Evolutionary conservation across 371 early-diverging fungal genomes (phyloP), one percentile per base, ranked within the genome.

Genomic region (Apophysomyces sp.): DNA sequence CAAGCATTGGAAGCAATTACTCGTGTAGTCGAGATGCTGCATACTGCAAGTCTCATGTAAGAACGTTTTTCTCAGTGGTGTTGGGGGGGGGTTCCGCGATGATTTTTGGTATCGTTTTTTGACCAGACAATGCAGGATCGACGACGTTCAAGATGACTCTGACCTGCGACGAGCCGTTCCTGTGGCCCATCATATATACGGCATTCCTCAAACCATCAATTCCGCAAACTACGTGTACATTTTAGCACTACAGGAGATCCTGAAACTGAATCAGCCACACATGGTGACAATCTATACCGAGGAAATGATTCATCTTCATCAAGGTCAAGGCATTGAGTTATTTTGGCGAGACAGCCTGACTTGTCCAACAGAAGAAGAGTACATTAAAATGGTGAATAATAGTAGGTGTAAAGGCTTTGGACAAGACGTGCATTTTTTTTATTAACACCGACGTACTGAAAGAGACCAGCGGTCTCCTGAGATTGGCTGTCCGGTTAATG

Each of bases 141-240:
- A 98, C 66, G 99, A 98, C 67, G 93, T 98, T 13, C 93, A 98
- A 71, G 99, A 98, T 69, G 91, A 87, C 66, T 96, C 97, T 2
- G 86, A 82, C 24, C 65, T 98, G 57, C 81, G 98, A 55, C 80
- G 98, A 49, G 97, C 96, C 4, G 85, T 89, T 6, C 99, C 99
- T 44, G 97, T 94, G 30, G 96, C 99, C 0, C 98, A 98, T 80
- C 90, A 92, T 66, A 96, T 98, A 49, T 98, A 88, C 73, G 98
- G 99, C 6, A 80, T 91, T 1, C 90, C 98, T 6, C 77, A 87
- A 61, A 92, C 96, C 0, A 98, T 98, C 67, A 97, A 97, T 63
- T 90, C 91, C 30, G 98, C 96, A 27, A 97, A 98, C 69, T 96
- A 92, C 60, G 94, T 96, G 34, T 97, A 97, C 68, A 97, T 98